Conservation (phyloP, 2,329 filamentous ascomycete species). For the Aspergillus spinulosporus region DNA sequence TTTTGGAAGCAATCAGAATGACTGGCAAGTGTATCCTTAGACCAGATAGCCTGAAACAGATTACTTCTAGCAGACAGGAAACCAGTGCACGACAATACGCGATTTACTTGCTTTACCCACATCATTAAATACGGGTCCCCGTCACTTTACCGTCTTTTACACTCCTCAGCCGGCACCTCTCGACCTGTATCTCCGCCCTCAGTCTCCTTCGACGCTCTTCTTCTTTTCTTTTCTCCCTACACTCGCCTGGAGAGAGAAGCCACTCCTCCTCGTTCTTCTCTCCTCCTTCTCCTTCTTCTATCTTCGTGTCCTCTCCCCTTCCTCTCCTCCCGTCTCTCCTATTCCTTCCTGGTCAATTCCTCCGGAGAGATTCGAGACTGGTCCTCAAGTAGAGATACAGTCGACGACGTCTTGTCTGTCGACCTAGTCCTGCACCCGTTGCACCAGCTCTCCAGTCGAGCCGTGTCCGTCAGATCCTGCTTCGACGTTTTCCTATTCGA, state of each 20-base stretch:
- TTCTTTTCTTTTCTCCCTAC: constrained; percentile 39
- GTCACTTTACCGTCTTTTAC: neutral
- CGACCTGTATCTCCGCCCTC: constrained; percentile 29
- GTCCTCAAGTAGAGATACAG: constrained; percentile 34
- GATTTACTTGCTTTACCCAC: too few species aligned
- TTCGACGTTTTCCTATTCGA: constrained; percentile 38
- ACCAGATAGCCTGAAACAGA: constrained; percentile 21
- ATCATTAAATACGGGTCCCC: neutral
- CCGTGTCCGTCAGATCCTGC: constrained; percentile 40
- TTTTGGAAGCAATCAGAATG: constrained; percentile 11
- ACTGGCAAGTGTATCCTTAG: constrained; percentile 6
- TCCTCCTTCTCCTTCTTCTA: constrained; percentile 32
- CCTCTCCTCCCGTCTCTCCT: constrained; percentile 31
- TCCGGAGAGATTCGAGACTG: constrained; percentile 43
- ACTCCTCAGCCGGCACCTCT: constrained; percentile 18
- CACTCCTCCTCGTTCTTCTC: constrained; percentile 40
- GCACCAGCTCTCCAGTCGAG: constrained; percentile 40
- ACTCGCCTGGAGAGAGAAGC: constrained; percentile 46
- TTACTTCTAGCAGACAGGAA: too few species aligned
- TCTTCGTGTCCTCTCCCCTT: constrained; percentile 36
- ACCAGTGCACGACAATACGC: too few species aligned
- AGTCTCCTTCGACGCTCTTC: constrained; percentile 31
- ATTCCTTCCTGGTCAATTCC: constrained; percentile 33
- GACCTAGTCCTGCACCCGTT: constrained; percentile 31
- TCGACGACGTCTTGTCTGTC: constrained; percentile 30